These are phyloP conservation scores for Aspergillus ochraceus DNA, from an alignment of 2,329 filamentous ascomycete species.

Conservation along the genomic window DNA sequence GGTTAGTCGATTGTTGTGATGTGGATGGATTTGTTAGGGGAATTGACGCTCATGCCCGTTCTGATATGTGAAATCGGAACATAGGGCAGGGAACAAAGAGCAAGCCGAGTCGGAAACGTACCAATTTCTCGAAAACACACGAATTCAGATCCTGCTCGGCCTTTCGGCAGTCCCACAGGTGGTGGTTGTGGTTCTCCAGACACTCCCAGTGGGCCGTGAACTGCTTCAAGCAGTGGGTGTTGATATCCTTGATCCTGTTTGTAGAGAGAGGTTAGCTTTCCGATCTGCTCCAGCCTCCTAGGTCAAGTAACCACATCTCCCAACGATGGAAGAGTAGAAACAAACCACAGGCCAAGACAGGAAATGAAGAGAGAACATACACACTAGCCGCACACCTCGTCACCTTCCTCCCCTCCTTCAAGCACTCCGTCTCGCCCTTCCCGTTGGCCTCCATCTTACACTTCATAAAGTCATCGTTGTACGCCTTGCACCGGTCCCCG, in stretches of 20 bases:
- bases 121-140: slow-evolving; percentile 94
- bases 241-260: slow-evolving; percentile 84
- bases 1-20: too few species aligned
- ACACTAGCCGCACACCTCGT: slow-evolving; percentile 95
- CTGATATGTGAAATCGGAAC: background rate
- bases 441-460: slow-evolving; percentile 96
- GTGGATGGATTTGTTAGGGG: background rate
- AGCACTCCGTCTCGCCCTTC: slow-evolving; percentile 86
- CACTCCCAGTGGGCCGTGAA: slow-evolving; percentile 96
- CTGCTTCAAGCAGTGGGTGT: slow-evolving; percentile 86
- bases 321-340: background rate
- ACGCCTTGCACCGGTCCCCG: slow-evolving; percentile 87
- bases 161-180: slow-evolving; percentile 91
- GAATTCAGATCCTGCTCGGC: slow-evolving; percentile 87
- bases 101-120: slow-evolving; percentile 50
- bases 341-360: background rate
- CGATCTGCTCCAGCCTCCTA: background rate
- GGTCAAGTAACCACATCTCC: background rate
- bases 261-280: too few species aligned
- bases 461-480: slow-evolving; percentile 99
- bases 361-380: slow-evolving; percentile 65
- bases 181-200: slow-evolving; percentile 95
- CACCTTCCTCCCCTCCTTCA: slow-evolving; percentile 95
- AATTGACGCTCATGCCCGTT: too few species aligned
- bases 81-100: background rate